Evolutionary conservation across 1,284 basidiomycete species (phyloP), one percentile per base, ranked within the genome.

Genomic region (Schizophyllum commune): DNA sequence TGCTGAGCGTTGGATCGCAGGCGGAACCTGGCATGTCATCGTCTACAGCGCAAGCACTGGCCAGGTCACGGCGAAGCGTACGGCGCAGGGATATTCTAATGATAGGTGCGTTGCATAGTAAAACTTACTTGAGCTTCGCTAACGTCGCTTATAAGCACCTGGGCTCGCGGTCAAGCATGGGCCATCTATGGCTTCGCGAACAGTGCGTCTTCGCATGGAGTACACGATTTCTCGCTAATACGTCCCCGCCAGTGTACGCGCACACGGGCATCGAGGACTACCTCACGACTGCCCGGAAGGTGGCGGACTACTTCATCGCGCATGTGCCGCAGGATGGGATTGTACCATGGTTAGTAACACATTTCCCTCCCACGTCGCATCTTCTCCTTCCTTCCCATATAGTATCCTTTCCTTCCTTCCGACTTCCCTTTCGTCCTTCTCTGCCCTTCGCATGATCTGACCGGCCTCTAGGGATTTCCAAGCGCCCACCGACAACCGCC

Each of bases 91-190:
- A 0, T 89, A 77, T 66, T 75, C 84, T 11, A 78, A 87, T 67
- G 77, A 74, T 64, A 81, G 79, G 79, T 79, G 57, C 32, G 67
- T 58, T 19, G 11, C 57, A 32, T 34, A 15, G 20, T 58, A 7
- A 21, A n/a, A 17, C 54, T 59, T 58, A 19, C 4, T 55, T 33
- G 2, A 3, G n/a, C 3, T 32, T 11, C 57, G 20, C 17, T 59
- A 47, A 65, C 33, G 22, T n/a, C 58, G 32, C 39, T 56, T 39
- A 32, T 59, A 88, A 88, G 85, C 68, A 89, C 88, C 9, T 89
- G 88, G 88, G 81, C 82, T 56, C 80, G 88, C 32, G 87, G 86
- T 5, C 84, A 89, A 70, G 80, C 84, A 8, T 89, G 86, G 87
- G 86, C 79, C 7, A 79, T 88, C 34, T 86, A 85, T 67, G 86